These are phyloP conservation scores for Baeospora myosura DNA, from an alignment of 1,284 basidiomycete species.

Conservation along the genomic window DNA sequence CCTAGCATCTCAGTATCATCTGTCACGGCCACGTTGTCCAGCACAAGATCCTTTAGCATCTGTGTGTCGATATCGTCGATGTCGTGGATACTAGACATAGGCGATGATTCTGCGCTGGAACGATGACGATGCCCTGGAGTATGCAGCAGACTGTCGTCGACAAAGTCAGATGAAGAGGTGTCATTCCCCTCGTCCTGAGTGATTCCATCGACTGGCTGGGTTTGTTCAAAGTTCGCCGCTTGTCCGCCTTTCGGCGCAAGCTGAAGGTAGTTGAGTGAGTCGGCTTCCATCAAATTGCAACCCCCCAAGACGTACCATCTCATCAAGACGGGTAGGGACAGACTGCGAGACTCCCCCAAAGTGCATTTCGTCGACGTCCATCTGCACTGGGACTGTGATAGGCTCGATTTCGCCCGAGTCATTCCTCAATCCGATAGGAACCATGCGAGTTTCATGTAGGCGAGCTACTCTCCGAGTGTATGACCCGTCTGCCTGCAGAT, in stretches of 20 bases:
- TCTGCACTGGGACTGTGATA: constrained; percentile 17
- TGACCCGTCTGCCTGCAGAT: constrained; percentile 31
- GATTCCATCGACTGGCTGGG: constrained; percentile 26
- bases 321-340: constrained; percentile 47
- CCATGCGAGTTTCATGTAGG: constrained; percentile 16
- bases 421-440: constrained; percentile 43
- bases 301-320: constrained; percentile 27
- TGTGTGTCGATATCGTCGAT: constrained; percentile 31
- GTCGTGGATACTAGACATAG: constrained; percentile 13
- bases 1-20: constrained; percentile 41
- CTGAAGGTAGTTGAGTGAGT: constrained; percentile 14
- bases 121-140: constrained; percentile 1
- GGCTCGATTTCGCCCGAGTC: constrained; percentile 36
- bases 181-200: not conserved
- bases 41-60: constrained; percentile 32
- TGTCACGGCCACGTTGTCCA: constrained; percentile 16
- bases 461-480: constrained; percentile 22
- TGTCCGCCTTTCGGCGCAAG: constrained; percentile 17
- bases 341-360: constrained; percentile 46
- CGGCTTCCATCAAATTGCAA: constrained; percentile 1
- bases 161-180: not conserved
- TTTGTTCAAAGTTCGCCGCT: constrained; percentile 32
- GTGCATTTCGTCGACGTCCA: constrained; percentile 29
- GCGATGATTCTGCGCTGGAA: constrained; percentile 1
- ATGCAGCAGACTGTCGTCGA: constrained; percentile 1